Evolutionary conservation across 805 yeast genomes (phyloP).

Genomic region (Teunomyces atbi): DNA sequence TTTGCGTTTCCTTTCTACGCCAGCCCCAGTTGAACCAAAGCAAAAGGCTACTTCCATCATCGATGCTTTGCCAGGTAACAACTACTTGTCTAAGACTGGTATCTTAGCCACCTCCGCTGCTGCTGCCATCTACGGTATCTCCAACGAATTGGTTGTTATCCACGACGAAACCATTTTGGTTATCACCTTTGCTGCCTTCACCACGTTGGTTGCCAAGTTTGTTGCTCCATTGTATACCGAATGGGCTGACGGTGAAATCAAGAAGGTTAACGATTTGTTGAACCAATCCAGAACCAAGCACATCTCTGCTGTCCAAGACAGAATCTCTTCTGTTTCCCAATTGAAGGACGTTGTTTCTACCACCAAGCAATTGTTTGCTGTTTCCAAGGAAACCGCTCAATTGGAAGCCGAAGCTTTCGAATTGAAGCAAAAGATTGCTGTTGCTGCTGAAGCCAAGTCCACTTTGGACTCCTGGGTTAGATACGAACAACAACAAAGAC

Average conservation of each 20-base stretch:
- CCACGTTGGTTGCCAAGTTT: conserved; percentile 74
- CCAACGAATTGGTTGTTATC: conserved; percentile 87
- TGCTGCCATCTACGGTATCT: conserved; percentile 89
- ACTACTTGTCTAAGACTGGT: conserved; percentile 87
- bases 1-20: conserved; percentile 64
- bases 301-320: conserved; percentile 86
- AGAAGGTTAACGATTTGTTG: conserved; percentile 76
- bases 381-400: conserved; percentile 95
- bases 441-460: conserved; percentile 87
- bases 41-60: conserved; percentile 86
- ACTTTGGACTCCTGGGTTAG: conserved; percentile 99
- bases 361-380: conserved; percentile 87
- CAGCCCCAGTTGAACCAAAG: conserved; percentile 75
- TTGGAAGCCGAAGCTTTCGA: conserved; percentile 93
- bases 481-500: conserved; percentile 95
- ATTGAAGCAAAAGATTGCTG: conserved; percentile 85
- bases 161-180: conserved; percentile 92
- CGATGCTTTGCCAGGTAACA: conserved; percentile 91
- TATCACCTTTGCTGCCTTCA: conserved; percentile 74
- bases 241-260: conserved; percentile 86
- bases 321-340: conserved; percentile 85
- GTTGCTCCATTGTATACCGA: conserved; percentile 94
- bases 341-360: conserved; percentile 89
- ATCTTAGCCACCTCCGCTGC: conserved; percentile 93
- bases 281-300: conserved; percentile 88